Evolutionary conservation across 2,329 filamentous ascomycete genomes (phyloP).

Genomic region (Coniochaeta sp.): DNA sequence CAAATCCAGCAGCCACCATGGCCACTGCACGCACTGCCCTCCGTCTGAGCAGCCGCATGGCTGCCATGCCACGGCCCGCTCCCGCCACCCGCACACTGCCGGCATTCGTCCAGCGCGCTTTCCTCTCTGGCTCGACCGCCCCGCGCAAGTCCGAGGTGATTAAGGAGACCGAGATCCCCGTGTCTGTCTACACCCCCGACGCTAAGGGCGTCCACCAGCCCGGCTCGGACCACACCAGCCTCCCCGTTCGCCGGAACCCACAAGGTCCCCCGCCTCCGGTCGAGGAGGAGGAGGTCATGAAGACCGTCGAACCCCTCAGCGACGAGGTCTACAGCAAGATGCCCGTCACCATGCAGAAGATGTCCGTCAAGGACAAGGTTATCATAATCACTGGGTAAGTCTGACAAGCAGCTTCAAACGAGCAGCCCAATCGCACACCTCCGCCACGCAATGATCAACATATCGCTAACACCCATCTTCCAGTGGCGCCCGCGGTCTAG

Average conservation of each 20-base stretch:
- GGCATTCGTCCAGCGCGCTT: conserved; percentile 19
- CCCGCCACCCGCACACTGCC: conserved; percentile 13
- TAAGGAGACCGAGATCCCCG: conserved; percentile 49
- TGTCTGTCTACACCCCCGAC: conserved; percentile 44
- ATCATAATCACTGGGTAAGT: conserved; percentile 65
- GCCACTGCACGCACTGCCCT: conserved; percentile 16
- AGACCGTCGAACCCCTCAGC: conserved; percentile 41
- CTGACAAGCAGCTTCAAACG: not conserved
- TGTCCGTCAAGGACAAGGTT: conserved; percentile 63
- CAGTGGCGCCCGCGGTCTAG: conserved; percentile 68
- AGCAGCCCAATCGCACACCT: not conserved
- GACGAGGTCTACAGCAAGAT: conserved; percentile 47
- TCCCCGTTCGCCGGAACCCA: conserved; percentile 41
- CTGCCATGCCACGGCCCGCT: conserved; percentile 19
- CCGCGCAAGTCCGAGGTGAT: conserved; percentile 44
- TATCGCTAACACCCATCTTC: conserved; percentile 19
- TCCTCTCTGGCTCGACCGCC: conserved; percentile 28
- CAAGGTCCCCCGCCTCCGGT: conserved; percentile 33
- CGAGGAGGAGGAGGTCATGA: conserved; percentile 34
- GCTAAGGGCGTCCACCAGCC: conserved; percentile 33
- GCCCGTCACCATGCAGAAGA: conserved; percentile 60
- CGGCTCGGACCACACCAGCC: conserved; percentile 43
- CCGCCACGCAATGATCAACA: not conserved
- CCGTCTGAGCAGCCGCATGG: conserved; percentile 22
- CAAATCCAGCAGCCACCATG: conserved; percentile 14